A percentile compares a stretch with the other conserved stretches of the same genome.
Conservation (phyloP, 371 early-diverging fungal genomes). For the Mortierella sp. region DNA sequence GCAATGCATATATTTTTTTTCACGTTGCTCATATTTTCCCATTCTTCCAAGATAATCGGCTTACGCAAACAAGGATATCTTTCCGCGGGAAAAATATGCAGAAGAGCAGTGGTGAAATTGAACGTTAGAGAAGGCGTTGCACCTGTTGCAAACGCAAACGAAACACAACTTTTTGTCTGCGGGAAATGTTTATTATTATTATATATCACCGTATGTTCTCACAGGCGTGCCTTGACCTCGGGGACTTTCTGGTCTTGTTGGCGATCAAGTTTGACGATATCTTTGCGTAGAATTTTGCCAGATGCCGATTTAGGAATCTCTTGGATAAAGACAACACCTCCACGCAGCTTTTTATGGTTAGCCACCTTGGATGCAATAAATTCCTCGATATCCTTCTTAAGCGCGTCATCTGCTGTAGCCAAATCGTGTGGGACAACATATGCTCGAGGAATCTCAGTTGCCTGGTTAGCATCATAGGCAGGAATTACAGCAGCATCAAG, state of each 20-base stretch:
- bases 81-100: conserved; percentile 10
- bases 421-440: conserved; percentile 72
- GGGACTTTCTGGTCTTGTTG: conserved; percentile 9
- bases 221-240: conserved; percentile 24
- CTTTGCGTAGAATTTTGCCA: conserved; percentile 84
- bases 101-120: background rate
- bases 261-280: conserved; percentile 62
- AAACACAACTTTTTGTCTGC: background rate
- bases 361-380: conserved; percentile 77
- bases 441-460: conserved; percentile 87
- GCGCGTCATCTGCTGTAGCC: conserved; percentile 47
- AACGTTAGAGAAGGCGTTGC: background rate
- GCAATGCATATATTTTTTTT: background rate
- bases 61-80: conserved; percentile 21
- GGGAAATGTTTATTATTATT: background rate
- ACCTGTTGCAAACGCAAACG: no score
- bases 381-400: conserved; percentile 64
- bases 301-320: conserved; percentile 82
- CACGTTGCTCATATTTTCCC: background rate
- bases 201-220: no score
- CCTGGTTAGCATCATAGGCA: conserved; percentile 67
- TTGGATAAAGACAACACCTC: conserved; percentile 80
- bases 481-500: conserved; percentile 85
- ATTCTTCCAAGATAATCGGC: background rate
- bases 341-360: conserved; percentile 81